Evolutionary conservation across 495 filamentous ascomycete species (phyloP).

Genomic region (Lasiosphaeriaceae sp.): DNA sequence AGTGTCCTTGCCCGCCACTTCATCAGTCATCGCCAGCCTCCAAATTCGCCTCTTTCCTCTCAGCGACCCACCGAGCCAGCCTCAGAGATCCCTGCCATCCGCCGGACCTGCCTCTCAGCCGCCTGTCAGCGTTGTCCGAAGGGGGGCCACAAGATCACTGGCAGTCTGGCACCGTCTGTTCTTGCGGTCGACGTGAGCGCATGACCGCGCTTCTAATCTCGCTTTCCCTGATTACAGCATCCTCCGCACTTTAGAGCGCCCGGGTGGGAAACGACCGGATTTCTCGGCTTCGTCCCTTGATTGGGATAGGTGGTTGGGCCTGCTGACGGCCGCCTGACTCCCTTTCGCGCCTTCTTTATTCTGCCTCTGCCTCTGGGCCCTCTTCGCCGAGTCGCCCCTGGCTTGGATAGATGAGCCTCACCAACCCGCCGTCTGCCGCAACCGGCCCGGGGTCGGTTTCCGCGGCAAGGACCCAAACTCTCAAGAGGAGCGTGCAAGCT

Average conservation of each 20-base stretch:
- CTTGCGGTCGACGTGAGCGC: not conserved
- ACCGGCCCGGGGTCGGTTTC: conserved; percentile 41
- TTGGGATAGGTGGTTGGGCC: not conserved
- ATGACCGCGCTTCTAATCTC: conserved; percentile 3
- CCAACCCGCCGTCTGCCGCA: conserved; percentile 40
- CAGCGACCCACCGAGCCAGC: conserved; percentile 1
- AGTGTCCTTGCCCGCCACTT: too few species aligned
- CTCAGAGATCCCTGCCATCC: not conserved
- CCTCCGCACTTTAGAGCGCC: not conserved
- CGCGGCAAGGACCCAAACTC: conserved; percentile 45
- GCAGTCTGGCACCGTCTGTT: too few species aligned
- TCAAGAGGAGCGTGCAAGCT: conserved; percentile 71
- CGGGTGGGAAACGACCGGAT: not conserved
- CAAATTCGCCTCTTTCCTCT: conserved; percentile 2
- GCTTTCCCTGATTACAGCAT: not conserved
- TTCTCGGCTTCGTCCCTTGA: not conserved
- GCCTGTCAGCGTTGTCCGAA: too few species aligned
- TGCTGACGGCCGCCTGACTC: not conserved
- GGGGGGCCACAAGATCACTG: too few species aligned
- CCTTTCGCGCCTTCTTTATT: not conserved
- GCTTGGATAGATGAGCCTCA: conserved; percentile 36
- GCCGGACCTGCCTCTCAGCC: too few species aligned
- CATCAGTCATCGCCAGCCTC: conserved; percentile 1
- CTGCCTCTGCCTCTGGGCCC: not conserved
- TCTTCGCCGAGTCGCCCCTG: not conserved